Evolutionary conservation across 2,329 filamentous ascomycete genomes (phyloP).

Genomic region (Celoporthe dispersa): DNA sequence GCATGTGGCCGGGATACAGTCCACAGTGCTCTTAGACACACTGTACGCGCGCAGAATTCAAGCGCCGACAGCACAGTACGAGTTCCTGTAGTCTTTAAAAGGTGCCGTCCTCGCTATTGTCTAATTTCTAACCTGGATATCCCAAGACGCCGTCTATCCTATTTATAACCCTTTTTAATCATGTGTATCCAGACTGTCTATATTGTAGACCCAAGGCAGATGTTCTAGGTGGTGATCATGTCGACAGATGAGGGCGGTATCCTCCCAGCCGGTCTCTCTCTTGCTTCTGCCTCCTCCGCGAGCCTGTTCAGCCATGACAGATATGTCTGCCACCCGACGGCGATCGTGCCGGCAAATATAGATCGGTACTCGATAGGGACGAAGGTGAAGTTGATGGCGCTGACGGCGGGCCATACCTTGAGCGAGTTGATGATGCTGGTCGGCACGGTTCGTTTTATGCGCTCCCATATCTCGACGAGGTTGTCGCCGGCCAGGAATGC

Average conservation of each 20-base stretch:
- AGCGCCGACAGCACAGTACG: not conserved
- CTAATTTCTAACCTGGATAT: constrained; percentile 1
- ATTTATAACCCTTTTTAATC: not conserved
- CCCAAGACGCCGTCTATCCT: constrained; percentile 21
- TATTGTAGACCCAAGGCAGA: too few species aligned
- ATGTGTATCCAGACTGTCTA: not conserved
- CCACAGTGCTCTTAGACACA: not conserved
- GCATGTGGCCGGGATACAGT: constrained; percentile 19
- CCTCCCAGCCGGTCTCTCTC: constrained; percentile 17
- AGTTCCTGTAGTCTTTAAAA: not conserved
- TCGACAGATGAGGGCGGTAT: constrained; percentile 17
- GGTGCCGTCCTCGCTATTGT: not conserved
- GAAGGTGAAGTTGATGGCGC: constrained; percentile 85
- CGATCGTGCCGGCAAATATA: constrained; percentile 78
- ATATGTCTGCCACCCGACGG: constrained; percentile 93
- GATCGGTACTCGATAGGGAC: constrained; percentile 78
- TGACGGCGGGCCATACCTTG: constrained; percentile 88
- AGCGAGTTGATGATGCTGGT: constrained; percentile 76
- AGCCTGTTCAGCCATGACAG: constrained; percentile 77
- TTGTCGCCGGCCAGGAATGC: constrained; percentile 73
- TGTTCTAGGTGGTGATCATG: constrained; percentile 14
- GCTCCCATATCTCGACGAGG: constrained; percentile 66
- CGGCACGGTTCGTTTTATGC: constrained; percentile 77
- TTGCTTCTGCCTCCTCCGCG: constrained; percentile 63
- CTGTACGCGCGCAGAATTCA: not conserved